Percentiles rank a stretch among this genome's conserved stretches.
Evolutionary conservation across 106 monocot genomes (phyloP).

Genomic region (Apostasia shenzhenica): DNA sequence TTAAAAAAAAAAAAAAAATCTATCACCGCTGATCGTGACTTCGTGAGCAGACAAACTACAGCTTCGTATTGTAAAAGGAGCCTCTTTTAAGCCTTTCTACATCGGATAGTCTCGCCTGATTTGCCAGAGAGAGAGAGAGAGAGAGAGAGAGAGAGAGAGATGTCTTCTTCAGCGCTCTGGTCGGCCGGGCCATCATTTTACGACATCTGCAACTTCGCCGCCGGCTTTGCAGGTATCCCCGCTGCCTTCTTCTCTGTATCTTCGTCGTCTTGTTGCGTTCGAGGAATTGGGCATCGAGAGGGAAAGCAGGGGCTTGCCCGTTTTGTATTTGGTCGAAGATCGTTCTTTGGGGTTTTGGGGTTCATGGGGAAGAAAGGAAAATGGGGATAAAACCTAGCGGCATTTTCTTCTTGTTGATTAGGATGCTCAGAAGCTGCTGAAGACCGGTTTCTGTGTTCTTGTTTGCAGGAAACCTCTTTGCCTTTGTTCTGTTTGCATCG

Average conservation of each 20-base stretch:
- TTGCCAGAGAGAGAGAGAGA: not conserved
- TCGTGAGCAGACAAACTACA: not conserved
- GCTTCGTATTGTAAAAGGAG: too few species aligned
- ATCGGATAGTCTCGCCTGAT: too few species aligned
- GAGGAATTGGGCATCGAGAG: not conserved
- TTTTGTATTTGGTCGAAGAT: not conserved
- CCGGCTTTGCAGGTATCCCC: conserved; percentile 32
- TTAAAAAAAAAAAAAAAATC: too few species aligned
- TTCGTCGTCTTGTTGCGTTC: not conserved
- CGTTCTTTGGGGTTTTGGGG: not conserved
- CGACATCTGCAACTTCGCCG: conserved; percentile 24
- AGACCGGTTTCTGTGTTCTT: not conserved
- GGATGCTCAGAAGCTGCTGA: not conserved
- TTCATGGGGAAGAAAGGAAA: not conserved
- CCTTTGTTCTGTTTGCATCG: conserved; percentile 78
- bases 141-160: not conserved
- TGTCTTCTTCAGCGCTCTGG: not conserved
- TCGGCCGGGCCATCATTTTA: conserved; percentile 10
- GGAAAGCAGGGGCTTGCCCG: not conserved
- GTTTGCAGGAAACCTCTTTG: conserved; percentile 84
- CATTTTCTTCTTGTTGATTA: not conserved
- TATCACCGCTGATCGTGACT: too few species aligned
- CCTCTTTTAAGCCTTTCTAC: too few species aligned
- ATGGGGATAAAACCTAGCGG: not conserved
- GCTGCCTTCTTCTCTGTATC: not conserved